Base-by-base conservation (phyloP, 176 grass and related monocot genomes). In the Neostapfia colusana region DNA sequence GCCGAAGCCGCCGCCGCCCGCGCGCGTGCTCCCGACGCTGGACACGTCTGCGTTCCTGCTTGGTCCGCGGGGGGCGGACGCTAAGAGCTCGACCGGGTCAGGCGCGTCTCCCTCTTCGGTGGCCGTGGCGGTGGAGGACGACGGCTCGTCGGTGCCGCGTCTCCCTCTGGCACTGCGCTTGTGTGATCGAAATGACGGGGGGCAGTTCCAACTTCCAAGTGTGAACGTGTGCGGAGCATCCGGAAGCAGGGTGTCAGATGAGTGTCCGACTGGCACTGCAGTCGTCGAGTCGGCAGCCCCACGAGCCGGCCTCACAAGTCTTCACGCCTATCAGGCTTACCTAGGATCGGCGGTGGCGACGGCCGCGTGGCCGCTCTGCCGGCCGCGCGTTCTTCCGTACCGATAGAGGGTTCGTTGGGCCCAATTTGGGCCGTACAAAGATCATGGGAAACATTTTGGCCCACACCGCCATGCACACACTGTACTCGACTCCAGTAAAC, bases 11-110 rank as follows among this genome's bases (percentile, higher is more conserved):
- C 8, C 36, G 36, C 6, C 15, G 36, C 63, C 54, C 21, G 41
- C 70, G 16, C 84, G 34, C 65, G 57, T 56, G 37, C 86, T 88
- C 26, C 86, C 81, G 17, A 88, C 86, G 46, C 76, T 88, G 38
- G 86, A 88, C 86, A 88, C 86, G 28, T 88, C 86, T 27, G 81
- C 86, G 13, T 88, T 70, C 86, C 72, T 88, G 63, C 64, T 88
- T 46, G 76, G 76, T 48, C 27, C 15, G 75, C 43, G 8, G 53
- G 41, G 8, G 67, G 14, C 10, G 38, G 79, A 48, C 48, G 39
- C 8, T 2, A 76, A 28, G 72, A 46, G 10, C 36, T n/a, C 69
- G 14, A 15, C 13, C 36, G 69, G 36, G n/a, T n/a, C n/a, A 44
- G n/a, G 8, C 13, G 44, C 42, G 4, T 44, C 25, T 4, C 10